Evolutionary conservation across 805 yeast genomes (phyloP).

Genomic region (Wickerhamomyces tratensis): DNA sequence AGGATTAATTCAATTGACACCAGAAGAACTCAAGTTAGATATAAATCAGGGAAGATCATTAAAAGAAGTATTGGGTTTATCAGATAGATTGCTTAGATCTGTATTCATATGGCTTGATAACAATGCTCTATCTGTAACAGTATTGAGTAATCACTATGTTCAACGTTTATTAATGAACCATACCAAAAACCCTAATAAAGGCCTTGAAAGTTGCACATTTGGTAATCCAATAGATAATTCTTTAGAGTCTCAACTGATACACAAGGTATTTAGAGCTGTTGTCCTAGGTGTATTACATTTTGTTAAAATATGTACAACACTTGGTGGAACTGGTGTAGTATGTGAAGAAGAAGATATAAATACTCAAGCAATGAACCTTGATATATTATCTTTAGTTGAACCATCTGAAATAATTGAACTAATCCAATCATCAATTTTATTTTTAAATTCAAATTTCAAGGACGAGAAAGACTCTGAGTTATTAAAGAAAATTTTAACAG

Average conservation of each 20-base stretch:
- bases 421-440: slow-evolving; percentile 24
- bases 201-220: slow-evolving; percentile 5
- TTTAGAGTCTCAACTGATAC: slow-evolving; percentile 23
- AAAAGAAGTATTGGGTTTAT: slow-evolving; percentile 36
- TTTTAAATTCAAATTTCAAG: slow-evolving; percentile 17
- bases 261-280: slow-evolving; percentile 40
- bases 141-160: slow-evolving; percentile 67
- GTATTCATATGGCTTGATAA: slow-evolving; percentile 71
- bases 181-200: slow-evolving; percentile 13
- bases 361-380: slow-evolving; percentile 49
- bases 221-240: background rate
- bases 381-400: slow-evolving; percentile 23
- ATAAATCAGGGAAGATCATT: slow-evolving; percentile 26
- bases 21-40: slow-evolving; percentile 38
- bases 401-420: slow-evolving; percentile 13
- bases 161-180: slow-evolving; percentile 43
- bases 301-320: slow-evolving; percentile 34
- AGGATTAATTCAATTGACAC: slow-evolving; percentile 43
- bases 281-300: slow-evolving; percentile 44
- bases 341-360: slow-evolving; percentile 72
- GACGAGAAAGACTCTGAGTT: slow-evolving; percentile 12
- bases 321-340: slow-evolving; percentile 48
- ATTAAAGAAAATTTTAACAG: slow-evolving; percentile 10
- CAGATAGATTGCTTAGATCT: slow-evolving; percentile 42
- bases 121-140: slow-evolving; percentile 64